Conservation (phyloP, 164 flowering plant species). For the Paratinospora sagittata region DNA sequence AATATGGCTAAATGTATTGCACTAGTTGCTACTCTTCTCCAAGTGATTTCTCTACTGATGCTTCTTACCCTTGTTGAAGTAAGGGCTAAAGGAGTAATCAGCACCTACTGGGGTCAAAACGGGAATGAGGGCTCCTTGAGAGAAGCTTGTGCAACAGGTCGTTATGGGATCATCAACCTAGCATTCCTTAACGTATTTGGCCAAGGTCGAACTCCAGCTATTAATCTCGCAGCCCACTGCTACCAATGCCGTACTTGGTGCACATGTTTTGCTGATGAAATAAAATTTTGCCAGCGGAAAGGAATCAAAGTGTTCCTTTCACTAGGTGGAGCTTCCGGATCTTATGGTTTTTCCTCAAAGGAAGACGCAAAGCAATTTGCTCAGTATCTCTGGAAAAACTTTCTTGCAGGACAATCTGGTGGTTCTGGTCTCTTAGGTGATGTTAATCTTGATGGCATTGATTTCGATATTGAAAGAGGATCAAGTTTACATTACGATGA, state of each 20-base stretch:
- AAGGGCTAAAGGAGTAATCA: too few species aligned
- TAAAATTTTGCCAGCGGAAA: slow-evolving; percentile 21
- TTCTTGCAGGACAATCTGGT: slow-evolving; percentile 20
- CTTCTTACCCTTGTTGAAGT: too few species aligned
- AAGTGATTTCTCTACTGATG: too few species aligned
- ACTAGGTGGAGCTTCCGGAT: slow-evolving; percentile 25
- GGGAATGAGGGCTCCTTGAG: slow-evolving; percentile 19
- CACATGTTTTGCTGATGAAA: too few species aligned
- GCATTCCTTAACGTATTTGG: slow-evolving; percentile 19
- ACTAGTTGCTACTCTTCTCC: too few species aligned
- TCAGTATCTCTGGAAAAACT: slow-evolving; percentile 25
- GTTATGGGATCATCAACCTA: slow-evolving; percentile 18
- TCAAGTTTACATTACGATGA: too few species aligned
- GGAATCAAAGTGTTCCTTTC: slow-evolving; percentile 25
- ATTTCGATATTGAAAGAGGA: too few species aligned
- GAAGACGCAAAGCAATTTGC: slow-evolving; percentile 25
- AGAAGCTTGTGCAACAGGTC: slow-evolving; percentile 21
- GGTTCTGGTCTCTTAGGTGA: too few species aligned
- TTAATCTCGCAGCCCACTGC: slow-evolving; percentile 23
- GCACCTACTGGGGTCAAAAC: slow-evolving; percentile 30
- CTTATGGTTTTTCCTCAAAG: slow-evolving; percentile 18
- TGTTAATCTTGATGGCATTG: too few species aligned
- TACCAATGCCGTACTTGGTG: slow-evolving; percentile 9
- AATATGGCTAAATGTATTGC: too few species aligned
- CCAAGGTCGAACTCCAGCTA: slow-evolving; percentile 10